Evolutionary conservation across 805 yeast species (phyloP).

Genomic region (Tetrapisispora phaffii): DNA sequence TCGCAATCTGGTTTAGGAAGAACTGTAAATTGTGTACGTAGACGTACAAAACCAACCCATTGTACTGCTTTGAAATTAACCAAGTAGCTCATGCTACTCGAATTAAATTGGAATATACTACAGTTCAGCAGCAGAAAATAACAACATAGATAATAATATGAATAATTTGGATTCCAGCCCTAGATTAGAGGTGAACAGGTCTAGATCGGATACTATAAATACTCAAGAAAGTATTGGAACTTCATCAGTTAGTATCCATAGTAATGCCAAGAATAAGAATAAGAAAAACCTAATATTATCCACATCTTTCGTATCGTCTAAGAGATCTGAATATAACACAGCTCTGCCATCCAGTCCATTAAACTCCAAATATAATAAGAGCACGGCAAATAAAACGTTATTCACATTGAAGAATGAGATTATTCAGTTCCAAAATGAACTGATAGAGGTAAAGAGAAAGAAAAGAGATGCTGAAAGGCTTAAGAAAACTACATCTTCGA

Average conservation of each 20-base stretch:
- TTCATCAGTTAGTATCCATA: conserved; percentile 1
- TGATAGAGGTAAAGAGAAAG: conserved; percentile 13
- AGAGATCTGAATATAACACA: conserved; percentile 17
- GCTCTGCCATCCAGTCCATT: conserved; percentile 25
- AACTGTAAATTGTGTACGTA: too few relatives aligned
- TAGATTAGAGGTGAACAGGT: conserved; percentile 5
- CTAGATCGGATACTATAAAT: conserved; percentile 9
- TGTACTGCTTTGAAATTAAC: too few relatives aligned
- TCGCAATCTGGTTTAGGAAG: too few relatives aligned
- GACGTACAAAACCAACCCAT: too few relatives aligned
- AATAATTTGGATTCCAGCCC: conserved; percentile 5
- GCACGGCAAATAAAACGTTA: conserved; percentile 16
- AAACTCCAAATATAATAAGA: conserved; percentile 17
- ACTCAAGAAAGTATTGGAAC: conserved; percentile 6
- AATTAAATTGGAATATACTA: too few relatives aligned
- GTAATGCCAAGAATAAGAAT: conserved; percentile 9
- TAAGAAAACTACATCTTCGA: conserved; percentile 21
- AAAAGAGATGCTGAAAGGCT: conserved; percentile 21
- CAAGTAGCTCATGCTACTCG: neutral
- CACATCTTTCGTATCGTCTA: conserved; percentile 27
- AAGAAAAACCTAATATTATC: conserved; percentile 25
- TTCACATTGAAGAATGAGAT: conserved; percentile 16
- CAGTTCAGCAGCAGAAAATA: neutral
- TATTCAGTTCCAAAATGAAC: conserved; percentile 16
- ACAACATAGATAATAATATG: neutral